Evolutionary conservation across 345 rosid species (phyloP), one percentile per base, ranked within the genome.

Genomic region (Aquilaria sinensis): DNA sequence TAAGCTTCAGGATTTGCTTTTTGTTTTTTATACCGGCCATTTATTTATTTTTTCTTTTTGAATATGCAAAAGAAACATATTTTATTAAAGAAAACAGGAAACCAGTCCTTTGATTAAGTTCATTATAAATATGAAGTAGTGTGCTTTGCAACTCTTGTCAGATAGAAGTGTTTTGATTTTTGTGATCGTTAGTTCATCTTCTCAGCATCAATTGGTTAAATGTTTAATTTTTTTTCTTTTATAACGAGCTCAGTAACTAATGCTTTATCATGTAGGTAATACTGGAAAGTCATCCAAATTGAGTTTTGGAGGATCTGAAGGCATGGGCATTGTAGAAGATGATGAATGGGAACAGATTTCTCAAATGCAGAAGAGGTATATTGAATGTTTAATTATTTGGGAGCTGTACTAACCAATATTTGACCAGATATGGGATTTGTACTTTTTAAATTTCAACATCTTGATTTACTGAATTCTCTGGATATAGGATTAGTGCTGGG

Each of bases 341-440:
- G 77, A 82, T 60, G 99, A 83, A 70, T 88, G 99, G 97, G 52
- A 47, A 34, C 68, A 3, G 61, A 67, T 88, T 71, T 86, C 84
- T 37, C 71, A 81, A 63, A 73, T 87, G 85, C 92, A 82, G 56
- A 75, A 55, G 60, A 88, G 95, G 97, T 88, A 83, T 15, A 56
- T 5, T 23, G 23, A 49, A 61, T 53, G 33, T 9, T 43, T 49
- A 61, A 16, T n/a, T n/a, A 33, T 37, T 37, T 37, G 43, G 7
- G 7, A 37, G 43, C 43, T 37, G 7, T 37, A 3, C 7, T 37
- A 37, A 7, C 43, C 7, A 37, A 37, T 37, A 37, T 37, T 3
- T 37, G 43, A 37, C 43, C 43, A 1, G 5, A 37, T 37, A 7
- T 37, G 43, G 43, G 43, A 2, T 37, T 37, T 37, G 7, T 37